phyloP scores from a whole-genome alignment of 2,329 filamentous ascomycete species.

The Beauveria asiatica region DNA sequence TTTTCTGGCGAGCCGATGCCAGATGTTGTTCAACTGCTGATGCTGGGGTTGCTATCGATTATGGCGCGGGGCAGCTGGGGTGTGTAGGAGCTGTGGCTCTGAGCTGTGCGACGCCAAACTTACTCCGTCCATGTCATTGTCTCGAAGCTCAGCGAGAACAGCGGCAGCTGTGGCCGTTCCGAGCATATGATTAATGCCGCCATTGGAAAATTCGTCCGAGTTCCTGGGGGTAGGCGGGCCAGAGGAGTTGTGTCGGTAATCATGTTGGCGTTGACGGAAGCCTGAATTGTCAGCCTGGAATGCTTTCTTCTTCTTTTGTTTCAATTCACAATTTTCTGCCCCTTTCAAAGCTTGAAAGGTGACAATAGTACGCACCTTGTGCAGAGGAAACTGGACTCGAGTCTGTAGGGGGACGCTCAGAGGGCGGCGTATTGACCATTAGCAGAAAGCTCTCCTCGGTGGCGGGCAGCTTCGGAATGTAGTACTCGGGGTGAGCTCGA shows the following conservation, averaged over 20 bases:
- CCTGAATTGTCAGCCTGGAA: slow-evolving; percentile 20
- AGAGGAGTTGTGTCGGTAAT: slow-evolving; percentile 58
- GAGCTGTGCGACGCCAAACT: slow-evolving; percentile 23
- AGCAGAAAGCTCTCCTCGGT: slow-evolving; percentile 95
- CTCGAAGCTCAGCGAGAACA: slow-evolving; percentile 73
- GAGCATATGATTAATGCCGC: slow-evolving; percentile 32
- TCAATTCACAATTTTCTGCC: neutral
- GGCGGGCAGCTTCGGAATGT: slow-evolving; percentile 94
- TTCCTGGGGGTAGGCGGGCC: slow-evolving; percentile 60
- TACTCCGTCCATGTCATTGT: slow-evolving; percentile 73
- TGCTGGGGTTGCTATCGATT: slow-evolving; percentile 17
- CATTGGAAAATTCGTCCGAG: slow-evolving; percentile 58
- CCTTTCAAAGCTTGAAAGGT: too few relatives aligned
- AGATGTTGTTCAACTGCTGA: neutral
- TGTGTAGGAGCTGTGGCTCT: slow-evolving; percentile 1
- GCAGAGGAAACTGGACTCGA: slow-evolving; percentile 24
- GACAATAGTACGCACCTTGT: slow-evolving; percentile 21
- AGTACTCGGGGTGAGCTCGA: slow-evolving; percentile 91
- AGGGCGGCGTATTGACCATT: slow-evolving; percentile 88
- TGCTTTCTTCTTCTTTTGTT: neutral
- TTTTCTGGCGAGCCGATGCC: neutral
- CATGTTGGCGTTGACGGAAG: slow-evolving; percentile 55
- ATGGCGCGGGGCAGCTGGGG: slow-evolving; percentile 18
- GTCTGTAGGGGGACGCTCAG: slow-evolving; percentile 46
- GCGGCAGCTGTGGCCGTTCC: slow-evolving; percentile 66